Evolutionary conservation across 257 asterid species (phyloP).

Genomic region (Nicotiana attenuata): DNA sequence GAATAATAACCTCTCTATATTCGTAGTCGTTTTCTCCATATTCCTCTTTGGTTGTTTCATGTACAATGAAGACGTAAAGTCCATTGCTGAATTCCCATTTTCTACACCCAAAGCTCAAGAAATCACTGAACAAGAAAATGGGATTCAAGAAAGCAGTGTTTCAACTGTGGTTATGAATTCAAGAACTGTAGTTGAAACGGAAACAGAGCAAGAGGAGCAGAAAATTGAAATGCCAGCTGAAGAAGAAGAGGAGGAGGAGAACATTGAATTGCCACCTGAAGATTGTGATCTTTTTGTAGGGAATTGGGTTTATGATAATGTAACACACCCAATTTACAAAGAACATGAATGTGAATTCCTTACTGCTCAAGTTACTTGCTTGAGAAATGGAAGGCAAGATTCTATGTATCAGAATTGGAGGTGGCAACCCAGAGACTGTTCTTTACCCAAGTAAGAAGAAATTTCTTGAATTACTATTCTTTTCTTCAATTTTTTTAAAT

Average conservation of each 20-base stretch:
- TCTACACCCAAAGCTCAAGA: constrained; percentile 39
- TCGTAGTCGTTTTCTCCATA: constrained; percentile 46
- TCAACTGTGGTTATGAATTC: constrained; percentile 29
- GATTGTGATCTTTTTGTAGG: constrained; percentile 67
- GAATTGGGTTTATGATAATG: constrained; percentile 64
- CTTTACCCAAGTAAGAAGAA: constrained; percentile 53
- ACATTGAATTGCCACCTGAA: constrained; percentile 45
- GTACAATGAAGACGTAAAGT: constrained; percentile 70
- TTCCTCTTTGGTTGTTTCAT: constrained; percentile 68
- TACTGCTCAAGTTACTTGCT: constrained; percentile 75
- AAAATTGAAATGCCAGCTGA: constrained; percentile 31
- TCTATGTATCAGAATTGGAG: constrained; percentile 71
- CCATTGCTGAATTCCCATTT: constrained; percentile 63
- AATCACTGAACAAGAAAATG: constrained; percentile 6
- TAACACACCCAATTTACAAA: constrained; percentile 48
- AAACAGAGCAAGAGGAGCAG: constrained; percentile 18
- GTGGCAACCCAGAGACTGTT: constrained; percentile 78
- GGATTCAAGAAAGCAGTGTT: constrained; percentile 17
- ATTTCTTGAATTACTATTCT: not conserved
- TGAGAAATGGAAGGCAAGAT: constrained; percentile 64
- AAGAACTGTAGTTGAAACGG: constrained; percentile 41
- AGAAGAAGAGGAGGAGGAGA: constrained; percentile 27
- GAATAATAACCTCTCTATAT: constrained; percentile 40
- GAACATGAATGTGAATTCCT: constrained; percentile 64
- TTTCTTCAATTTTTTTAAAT: not conserved